Conservation (phyloP, 2,329 filamentous ascomycete genomes). For the Nigrospora oryzae region DNA sequence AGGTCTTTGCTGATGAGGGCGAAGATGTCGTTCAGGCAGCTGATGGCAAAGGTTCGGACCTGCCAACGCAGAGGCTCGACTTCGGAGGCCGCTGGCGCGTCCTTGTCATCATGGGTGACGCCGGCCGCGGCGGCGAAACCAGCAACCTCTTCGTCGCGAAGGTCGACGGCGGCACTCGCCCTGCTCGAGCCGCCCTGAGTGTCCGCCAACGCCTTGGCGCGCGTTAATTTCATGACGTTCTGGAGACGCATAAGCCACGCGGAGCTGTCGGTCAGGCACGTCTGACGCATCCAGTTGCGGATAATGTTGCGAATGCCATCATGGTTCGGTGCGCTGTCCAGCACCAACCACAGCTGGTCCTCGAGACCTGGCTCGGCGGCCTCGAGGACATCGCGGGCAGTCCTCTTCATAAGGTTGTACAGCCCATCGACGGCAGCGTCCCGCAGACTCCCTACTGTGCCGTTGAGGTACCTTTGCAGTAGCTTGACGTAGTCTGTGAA, state of each 20-base stretch:
- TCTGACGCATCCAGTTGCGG: constrained; percentile 88
- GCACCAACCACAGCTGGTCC: constrained; percentile 82
- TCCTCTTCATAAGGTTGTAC: constrained; percentile 90
- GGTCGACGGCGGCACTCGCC: constrained; percentile 55
- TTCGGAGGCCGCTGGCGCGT: constrained; percentile 43
- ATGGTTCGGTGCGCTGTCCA: constrained; percentile 71
- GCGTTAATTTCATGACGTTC: constrained; percentile 79
- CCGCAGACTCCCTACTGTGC: constrained; percentile 58
- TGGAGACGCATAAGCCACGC: constrained; percentile 89
- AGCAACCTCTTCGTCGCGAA: constrained; percentile 93
- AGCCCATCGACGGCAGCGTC: constrained; percentile 81
- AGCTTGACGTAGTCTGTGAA: constrained; percentile 76
- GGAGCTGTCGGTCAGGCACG: constrained; percentile 68
- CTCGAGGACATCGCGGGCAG: constrained; percentile 72
- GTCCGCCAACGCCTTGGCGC: constrained; percentile 54
- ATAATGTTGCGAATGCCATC: constrained; percentile 80
- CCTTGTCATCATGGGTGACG: constrained; percentile 43
- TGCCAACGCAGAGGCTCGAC: constrained; percentile 94
- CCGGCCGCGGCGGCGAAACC: constrained; percentile 77
- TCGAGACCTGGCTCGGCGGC: constrained; percentile 74
- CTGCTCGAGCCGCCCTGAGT: constrained; percentile 34
- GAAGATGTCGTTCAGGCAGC: constrained; percentile 77
- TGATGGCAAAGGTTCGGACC: constrained; percentile 88
- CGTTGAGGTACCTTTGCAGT: constrained; percentile 70
- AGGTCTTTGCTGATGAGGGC: constrained; percentile 70